These are phyloP conservation scores for Leavenworthia alabamica DNA, from an alignment of 345 rosid genomes.

Conservation along the genomic window DNA sequence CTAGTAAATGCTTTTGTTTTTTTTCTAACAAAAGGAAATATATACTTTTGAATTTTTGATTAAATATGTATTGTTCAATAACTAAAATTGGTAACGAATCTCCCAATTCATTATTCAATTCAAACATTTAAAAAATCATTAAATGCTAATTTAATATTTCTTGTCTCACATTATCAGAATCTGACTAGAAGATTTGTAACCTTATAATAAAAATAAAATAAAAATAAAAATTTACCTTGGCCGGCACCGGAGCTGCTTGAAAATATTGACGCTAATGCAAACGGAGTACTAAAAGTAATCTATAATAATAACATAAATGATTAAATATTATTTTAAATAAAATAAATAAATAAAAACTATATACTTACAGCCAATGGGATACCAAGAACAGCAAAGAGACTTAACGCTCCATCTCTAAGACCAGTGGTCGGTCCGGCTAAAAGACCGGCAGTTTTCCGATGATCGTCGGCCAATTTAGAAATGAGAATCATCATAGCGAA, in stretches of 20 bases:
- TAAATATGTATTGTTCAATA: background rate
- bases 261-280: slow-evolving; percentile 80
- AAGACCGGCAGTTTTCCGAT: slow-evolving; percentile 17
- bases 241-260: slow-evolving; percentile 54
- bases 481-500: slow-evolving; percentile 41
- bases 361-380: slow-evolving; percentile 66
- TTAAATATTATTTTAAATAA: background rate
- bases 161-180: background rate
- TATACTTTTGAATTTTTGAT: background rate
- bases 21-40: background rate
- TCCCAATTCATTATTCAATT: background rate
- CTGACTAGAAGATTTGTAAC: background rate
- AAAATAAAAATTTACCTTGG: slow-evolving; percentile 45
- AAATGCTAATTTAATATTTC: background rate
- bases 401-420: slow-evolving; percentile 41
- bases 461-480: slow-evolving; percentile 48
- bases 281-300: slow-evolving; percentile 68
- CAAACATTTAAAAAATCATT: slow-evolving; percentile 4
- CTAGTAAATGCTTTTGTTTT: no score
- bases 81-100: slow-evolving; percentile 10
- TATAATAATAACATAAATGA: slow-evolving; percentile 8
- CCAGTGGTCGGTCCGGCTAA: slow-evolving; percentile 30
- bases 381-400: slow-evolving; percentile 60
- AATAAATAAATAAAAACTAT: background rate
- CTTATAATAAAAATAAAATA: background rate